These are phyloP conservation scores for Ophiosphaerella herpotricha DNA, from an alignment of 2,329 filamentous ascomycete genomes.

Conservation along the genomic window DNA sequence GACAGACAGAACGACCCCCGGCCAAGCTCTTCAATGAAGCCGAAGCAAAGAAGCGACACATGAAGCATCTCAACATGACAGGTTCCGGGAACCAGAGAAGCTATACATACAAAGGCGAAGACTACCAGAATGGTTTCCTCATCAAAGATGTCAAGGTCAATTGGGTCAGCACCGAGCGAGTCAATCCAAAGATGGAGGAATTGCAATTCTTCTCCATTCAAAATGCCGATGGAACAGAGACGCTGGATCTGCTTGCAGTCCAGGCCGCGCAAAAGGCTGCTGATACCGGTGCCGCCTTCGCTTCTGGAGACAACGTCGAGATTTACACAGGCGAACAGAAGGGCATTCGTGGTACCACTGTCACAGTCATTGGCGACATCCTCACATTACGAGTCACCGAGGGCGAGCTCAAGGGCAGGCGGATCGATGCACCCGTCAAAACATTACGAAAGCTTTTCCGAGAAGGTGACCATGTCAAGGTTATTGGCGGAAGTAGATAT, in stretches of 20 bases:
- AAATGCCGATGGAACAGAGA: slow-evolving; percentile 89
- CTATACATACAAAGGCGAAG: slow-evolving; percentile 85
- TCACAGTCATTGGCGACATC: slow-evolving; percentile 87
- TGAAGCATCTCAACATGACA: slow-evolving; percentile 61
- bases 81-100: slow-evolving; percentile 65
- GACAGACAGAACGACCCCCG: slow-evolving; percentile 71
- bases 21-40: slow-evolving; percentile 90
- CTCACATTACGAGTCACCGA: slow-evolving; percentile 85
- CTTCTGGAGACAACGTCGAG: slow-evolving; percentile 94
- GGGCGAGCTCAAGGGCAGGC: slow-evolving; percentile 79
- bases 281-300: slow-evolving; percentile 79
- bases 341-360: slow-evolving; percentile 83
- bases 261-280: slow-evolving; percentile 87
- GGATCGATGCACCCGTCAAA: slow-evolving; percentile 90
- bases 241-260: slow-evolving; percentile 87
- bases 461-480: slow-evolving; percentile 96
- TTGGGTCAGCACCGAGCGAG: slow-evolving; percentile 80
- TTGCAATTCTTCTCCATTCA: slow-evolving; percentile 92
- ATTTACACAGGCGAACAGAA: slow-evolving; percentile 95
- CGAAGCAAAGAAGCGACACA: slow-evolving; percentile 88
- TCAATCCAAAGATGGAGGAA: slow-evolving; percentile 92
- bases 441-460: slow-evolving; percentile 90
- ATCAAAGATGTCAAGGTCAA: slow-evolving; percentile 94
- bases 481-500: slow-evolving; percentile 93
- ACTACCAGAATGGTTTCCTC: slow-evolving; percentile 90